These are phyloP conservation scores for Skeletonema tropicum DNA, from an alignment of 108 stramenopile genomes.

Conservation along the genomic window DNA sequence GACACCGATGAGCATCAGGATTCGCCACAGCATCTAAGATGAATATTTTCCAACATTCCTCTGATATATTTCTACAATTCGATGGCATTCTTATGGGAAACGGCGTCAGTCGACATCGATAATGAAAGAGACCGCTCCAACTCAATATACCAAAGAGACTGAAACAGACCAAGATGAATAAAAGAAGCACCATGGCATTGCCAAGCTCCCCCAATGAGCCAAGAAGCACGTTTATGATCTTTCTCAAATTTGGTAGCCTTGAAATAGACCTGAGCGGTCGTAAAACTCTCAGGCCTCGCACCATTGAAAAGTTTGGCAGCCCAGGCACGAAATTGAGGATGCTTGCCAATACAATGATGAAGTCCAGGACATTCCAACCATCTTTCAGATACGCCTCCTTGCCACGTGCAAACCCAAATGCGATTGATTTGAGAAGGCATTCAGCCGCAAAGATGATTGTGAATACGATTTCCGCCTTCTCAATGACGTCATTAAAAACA, in stretches of 20 bases:
- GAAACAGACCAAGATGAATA: constrained; percentile 67
- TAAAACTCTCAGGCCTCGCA: constrained; percentile 68
- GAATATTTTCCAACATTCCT: constrained; percentile 47
- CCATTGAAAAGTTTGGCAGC: constrained; percentile 58
- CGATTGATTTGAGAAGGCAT: constrained; percentile 63
- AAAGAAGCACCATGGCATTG: constrained; percentile 63
- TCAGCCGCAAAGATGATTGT: constrained; percentile 61
- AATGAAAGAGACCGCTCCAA: constrained; percentile 62
- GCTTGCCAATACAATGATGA: constrained; percentile 58
- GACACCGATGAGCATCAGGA: constrained; percentile 48
- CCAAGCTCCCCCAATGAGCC: constrained; percentile 56
- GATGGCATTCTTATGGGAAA: constrained; percentile 54
- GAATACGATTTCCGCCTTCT: constrained; percentile 38
- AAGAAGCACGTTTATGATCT: constrained; percentile 62
- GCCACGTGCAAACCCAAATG: constrained; percentile 50
- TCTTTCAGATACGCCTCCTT: constrained; percentile 54
- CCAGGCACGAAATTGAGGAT: constrained; percentile 54
- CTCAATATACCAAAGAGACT: constrained; percentile 71
- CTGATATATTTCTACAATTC: constrained; percentile 40
- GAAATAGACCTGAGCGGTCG: constrained; percentile 71
- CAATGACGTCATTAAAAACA: constrained; percentile 25
- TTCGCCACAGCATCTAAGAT: constrained; percentile 20
- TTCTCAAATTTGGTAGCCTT: constrained; percentile 61
- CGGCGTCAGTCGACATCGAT: constrained; percentile 63
- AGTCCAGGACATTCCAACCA: constrained; percentile 70